A percentile compares a stretch with the other conserved stretches of the same genome.
Evolutionary conservation across 2,329 filamentous ascomycete species (phyloP).

Genomic region (Helicocarpus griseus): DNA sequence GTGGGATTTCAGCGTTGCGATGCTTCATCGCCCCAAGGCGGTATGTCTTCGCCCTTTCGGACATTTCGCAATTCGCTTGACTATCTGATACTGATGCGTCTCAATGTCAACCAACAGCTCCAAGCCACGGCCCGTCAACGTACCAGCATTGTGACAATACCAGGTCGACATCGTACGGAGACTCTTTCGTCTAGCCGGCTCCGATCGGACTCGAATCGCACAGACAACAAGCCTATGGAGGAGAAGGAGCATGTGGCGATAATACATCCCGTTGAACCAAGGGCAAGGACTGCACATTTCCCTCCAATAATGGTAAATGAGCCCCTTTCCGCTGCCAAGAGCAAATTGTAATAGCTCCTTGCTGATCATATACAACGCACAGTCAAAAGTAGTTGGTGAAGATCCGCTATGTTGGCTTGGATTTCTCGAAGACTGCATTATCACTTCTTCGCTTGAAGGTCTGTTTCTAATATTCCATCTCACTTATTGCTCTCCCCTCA

Average conservation of each 20-base stretch:
- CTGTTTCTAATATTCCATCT: slow-evolving; percentile 27
- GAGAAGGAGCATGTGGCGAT: slow-evolving; percentile 50
- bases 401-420: slow-evolving; percentile 83
- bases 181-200: slow-evolving; percentile 51
- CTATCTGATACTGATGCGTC: background rate
- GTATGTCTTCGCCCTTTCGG: slow-evolving; percentile 41
- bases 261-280: slow-evolving; percentile 75
- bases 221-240: slow-evolving; percentile 29
- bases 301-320: slow-evolving; percentile 74
- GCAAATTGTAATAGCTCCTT: background rate
- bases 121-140: slow-evolving; percentile 30
- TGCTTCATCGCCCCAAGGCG: slow-evolving; percentile 83
- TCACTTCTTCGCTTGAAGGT: slow-evolving; percentile 89
- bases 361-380: slow-evolving; percentile 10
- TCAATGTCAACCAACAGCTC: slow-evolving; percentile 16
- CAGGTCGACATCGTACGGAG: slow-evolving; percentile 53
- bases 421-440: slow-evolving; percentile 89
- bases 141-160: slow-evolving; percentile 26
- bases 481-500: background rate
- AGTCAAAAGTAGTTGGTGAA: slow-evolving; percentile 75
- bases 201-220: slow-evolving; percentile 61
- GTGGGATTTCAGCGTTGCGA: slow-evolving; percentile 96
- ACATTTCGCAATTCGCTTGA: background rate
- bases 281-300: slow-evolving; percentile 71
- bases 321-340: background rate